These are phyloP conservation scores for Phytophthora citrophthora DNA, from an alignment of 352 stramenopile species.

Conservation along the genomic window DNA sequence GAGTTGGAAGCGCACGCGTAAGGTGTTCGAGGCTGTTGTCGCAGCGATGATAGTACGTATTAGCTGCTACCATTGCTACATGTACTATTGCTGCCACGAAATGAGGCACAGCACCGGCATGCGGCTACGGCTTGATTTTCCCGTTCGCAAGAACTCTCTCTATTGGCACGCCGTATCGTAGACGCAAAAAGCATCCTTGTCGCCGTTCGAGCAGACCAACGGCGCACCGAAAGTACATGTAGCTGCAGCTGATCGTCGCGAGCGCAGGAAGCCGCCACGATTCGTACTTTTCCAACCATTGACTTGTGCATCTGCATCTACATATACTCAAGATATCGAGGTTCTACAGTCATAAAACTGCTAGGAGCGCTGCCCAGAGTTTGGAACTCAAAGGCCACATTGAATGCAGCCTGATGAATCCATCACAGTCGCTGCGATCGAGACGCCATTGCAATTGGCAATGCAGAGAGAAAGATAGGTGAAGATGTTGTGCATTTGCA, in stretches of 20 bases:
- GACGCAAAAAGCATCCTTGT: slow-evolving; percentile 3
- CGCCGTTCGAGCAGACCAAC: slow-evolving; percentile 17
- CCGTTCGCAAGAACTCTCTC: slow-evolving; percentile 7
- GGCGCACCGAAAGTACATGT: slow-evolving; percentile 12
- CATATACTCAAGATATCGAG: no score
- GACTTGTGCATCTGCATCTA: no score
- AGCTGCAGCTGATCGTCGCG: no score
- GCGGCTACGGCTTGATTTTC: slow-evolving; percentile 18
- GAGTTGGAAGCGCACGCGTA: neutral
- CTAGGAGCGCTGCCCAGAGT: no score
- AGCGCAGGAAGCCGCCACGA: no score
- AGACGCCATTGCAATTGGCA: neutral
- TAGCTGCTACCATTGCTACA: no score
- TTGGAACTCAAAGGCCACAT: no score
- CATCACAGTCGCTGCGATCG: no score
- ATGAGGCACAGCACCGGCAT: neutral
- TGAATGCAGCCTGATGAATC: no score
- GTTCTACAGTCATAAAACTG: no score
- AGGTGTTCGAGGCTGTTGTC: neutral
- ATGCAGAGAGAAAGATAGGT: slow-evolving; percentile 13
- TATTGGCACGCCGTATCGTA: neutral
- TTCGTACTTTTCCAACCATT: no score
- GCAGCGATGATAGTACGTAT: neutral
- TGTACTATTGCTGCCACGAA: neutral
- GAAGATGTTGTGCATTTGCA: slow-evolving; percentile 21